Evolutionary conservation across 1,139 yeast species (phyloP).

Genomic region (Zygosaccharomyces pseudobailii): DNA sequence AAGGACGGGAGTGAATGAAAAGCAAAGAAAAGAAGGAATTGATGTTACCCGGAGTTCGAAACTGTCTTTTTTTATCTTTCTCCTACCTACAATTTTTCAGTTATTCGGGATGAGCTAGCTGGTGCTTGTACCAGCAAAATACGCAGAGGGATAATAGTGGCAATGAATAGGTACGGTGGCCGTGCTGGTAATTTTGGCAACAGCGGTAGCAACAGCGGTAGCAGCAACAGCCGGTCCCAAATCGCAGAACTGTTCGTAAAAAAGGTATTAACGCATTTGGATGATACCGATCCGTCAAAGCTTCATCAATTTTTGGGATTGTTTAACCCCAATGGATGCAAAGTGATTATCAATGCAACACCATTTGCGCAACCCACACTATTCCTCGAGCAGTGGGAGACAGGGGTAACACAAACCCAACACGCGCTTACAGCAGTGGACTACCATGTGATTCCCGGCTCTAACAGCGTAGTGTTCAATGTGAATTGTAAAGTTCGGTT

Average conservation of each 20-base stretch:
- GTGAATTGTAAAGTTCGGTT: slow-evolving; percentile 63
- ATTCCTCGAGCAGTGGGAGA: slow-evolving; percentile 63
- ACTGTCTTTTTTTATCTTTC: neutral
- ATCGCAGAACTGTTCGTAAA: slow-evolving; percentile 34
- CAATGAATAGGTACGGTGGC: slow-evolving; percentile 11
- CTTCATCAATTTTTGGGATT: slow-evolving; percentile 47
- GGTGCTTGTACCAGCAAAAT: neutral
- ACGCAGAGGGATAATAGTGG: neutral
- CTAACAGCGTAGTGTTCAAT: slow-evolving; percentile 50
- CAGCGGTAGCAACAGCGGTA: slow-evolving; percentile 3
- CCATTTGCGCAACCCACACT: slow-evolving; percentile 58
- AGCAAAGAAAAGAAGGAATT: too few species aligned
- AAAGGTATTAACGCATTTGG: slow-evolving; percentile 39
- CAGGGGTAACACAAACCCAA: slow-evolving; percentile 51
- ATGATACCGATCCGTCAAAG: slow-evolving; percentile 40
- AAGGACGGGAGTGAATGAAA: neutral
- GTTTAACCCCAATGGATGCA: slow-evolving; percentile 36
- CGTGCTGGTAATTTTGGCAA: slow-evolving; percentile 5
- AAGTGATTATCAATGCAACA: slow-evolving; percentile 57
- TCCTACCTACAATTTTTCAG: neutral
- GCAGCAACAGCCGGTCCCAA: slow-evolving; percentile 23
- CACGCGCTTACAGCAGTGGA: slow-evolving; percentile 62
- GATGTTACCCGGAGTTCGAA: neutral
- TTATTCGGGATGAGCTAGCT: slow-evolving; percentile 1
- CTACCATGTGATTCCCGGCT: slow-evolving; percentile 67